These are phyloP conservation scores for Zymoseptoria pseudotritici DNA, from an alignment of 2,329 filamentous ascomycete genomes.

Conservation along the genomic window DNA sequence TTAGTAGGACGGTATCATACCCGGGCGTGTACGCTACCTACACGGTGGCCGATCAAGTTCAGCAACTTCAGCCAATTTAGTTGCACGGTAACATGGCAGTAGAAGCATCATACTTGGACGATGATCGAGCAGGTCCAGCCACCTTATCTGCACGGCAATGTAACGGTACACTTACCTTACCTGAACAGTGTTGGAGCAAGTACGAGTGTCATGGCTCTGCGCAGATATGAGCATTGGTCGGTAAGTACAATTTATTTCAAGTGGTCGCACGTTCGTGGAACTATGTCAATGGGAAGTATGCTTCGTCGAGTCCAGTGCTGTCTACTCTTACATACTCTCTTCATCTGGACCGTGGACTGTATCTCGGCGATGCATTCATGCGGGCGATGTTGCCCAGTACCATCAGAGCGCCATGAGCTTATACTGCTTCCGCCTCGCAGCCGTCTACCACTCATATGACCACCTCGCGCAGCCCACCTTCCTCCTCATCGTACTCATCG, in stretches of 20 bases:
- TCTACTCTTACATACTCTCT: too few relatives aligned
- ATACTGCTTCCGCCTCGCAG: background rate
- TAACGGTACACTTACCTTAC: background rate
- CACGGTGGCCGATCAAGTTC: background rate
- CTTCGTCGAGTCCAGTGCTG: too few relatives aligned
- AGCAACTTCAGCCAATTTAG: background rate
- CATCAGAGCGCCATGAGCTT: background rate
- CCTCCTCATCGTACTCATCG: slow-evolving; percentile 48
- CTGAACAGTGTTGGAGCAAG: background rate
- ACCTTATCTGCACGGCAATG: background rate
- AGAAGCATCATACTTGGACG: background rate
- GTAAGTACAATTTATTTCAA: background rate
- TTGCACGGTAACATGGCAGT: background rate
- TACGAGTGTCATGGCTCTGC: background rate
- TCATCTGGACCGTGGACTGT: too few relatives aligned
- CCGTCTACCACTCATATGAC: background rate
- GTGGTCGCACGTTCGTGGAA: too few relatives aligned
- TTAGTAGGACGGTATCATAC: background rate
- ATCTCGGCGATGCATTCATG: background rate
- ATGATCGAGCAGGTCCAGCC: background rate
- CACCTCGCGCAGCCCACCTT: slow-evolving; percentile 31
- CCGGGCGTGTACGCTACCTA: background rate
- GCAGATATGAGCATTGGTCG: background rate
- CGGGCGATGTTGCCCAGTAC: background rate
- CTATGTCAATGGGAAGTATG: too few relatives aligned